Percentiles rank a stretch among this genome's conserved stretches.
phyloP scores from a whole-genome alignment of 148 eudicot genomes.

The Polygonum maritimum region DNA sequence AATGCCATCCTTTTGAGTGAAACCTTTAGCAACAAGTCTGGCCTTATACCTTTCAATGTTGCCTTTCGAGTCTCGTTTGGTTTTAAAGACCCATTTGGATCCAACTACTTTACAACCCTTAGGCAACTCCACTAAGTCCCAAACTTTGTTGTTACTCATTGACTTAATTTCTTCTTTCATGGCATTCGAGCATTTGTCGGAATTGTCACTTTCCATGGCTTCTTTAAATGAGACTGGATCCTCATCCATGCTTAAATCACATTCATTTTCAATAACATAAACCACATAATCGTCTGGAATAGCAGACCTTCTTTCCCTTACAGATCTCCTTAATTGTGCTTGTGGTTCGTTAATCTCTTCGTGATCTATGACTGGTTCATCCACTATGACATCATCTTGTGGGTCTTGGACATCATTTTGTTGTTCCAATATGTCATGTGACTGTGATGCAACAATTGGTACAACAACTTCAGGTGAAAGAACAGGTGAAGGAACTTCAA shows the following conservation, averaged over 20 bases:
- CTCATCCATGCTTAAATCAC: neutral
- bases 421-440: neutral
- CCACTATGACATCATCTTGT: neutral
- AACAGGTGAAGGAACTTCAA: conserved; percentile 8
- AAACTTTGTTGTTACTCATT: neutral
- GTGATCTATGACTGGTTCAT: neutral
- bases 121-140: conserved; percentile 3
- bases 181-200: neutral
- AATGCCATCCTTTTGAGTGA: too few relatives aligned
- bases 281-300: neutral
- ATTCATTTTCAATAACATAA: neutral
- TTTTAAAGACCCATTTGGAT: neutral
- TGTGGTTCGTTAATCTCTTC: neutral
- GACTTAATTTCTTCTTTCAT: neutral
- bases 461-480: neutral
- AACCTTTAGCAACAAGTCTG: too few relatives aligned
- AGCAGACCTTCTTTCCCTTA: neutral
- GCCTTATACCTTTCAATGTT: neutral
- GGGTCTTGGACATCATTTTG: neutral
- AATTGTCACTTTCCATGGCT: neutral
- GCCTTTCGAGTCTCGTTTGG: neutral
- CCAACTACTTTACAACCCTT: neutral
- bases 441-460: neutral
- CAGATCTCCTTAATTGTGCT: neutral
- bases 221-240: neutral